Evolutionary conservation across 768 basidiomycete species (phyloP).

Genomic region (Leccinum obscurum): DNA sequence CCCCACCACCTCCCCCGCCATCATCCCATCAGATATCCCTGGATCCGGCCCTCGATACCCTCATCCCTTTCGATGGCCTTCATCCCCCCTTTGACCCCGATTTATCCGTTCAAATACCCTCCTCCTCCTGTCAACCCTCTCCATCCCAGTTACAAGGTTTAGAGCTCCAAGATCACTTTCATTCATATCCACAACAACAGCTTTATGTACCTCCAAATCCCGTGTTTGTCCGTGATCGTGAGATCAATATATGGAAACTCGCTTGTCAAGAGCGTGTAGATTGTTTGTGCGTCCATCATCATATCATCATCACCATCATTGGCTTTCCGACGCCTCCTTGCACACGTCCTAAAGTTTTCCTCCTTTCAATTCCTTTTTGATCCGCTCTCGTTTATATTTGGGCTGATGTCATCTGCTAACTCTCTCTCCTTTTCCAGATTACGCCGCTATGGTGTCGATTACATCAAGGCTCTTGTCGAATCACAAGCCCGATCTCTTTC

Average conservation of each 20-base stretch:
- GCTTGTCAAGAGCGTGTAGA: conserved; percentile 37
- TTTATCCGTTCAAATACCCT: conserved; percentile 19
- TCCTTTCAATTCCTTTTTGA: conserved; percentile 3
- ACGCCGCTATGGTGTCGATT: conserved; percentile 33
- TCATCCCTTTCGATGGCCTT: conserved; percentile 29
- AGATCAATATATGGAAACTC: conserved; percentile 37
- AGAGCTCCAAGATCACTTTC: conserved; percentile 27
- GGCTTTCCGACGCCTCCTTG: conserved; percentile 1
- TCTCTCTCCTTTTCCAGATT: conserved; percentile 16
- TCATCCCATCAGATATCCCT: conserved; percentile 13
- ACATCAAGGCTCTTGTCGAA: conserved; percentile 34
- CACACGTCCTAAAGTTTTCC: conserved; percentile 1
- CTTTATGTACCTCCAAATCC: conserved; percentile 31
- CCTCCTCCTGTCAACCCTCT: conserved; percentile 8
- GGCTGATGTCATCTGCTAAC: conserved; percentile 13
- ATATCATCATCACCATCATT: conserved; percentile 1
- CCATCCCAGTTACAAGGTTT: conserved; percentile 20
- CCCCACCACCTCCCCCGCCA: background rate
- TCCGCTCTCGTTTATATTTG: conserved; percentile 9
- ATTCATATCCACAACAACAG: conserved; percentile 25
- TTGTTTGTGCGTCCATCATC: conserved; percentile 27
- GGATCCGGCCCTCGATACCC: conserved; percentile 25
- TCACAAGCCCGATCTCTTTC: conserved; percentile 24
- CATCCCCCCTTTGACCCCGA: conserved; percentile 20
- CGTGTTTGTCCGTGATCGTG: conserved; percentile 32